Evolutionary conservation across 2,329 filamentous ascomycete genomes (phyloP).

Genomic region (Cadophora sp.): DNA sequence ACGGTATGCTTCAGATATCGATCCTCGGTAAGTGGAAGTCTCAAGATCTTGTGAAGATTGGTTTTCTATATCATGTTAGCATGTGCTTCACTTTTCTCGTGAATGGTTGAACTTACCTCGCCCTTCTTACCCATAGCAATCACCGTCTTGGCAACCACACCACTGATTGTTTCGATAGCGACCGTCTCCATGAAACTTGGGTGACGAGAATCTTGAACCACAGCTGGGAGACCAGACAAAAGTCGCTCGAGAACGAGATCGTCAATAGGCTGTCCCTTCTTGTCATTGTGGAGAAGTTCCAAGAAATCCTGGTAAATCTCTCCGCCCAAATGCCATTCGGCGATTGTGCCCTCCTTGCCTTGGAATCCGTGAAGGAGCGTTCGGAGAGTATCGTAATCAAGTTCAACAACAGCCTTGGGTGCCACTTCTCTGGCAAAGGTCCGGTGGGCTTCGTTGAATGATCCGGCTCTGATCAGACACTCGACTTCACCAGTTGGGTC

Average conservation of each 20-base stretch:
- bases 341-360: slow-evolving; percentile 64
- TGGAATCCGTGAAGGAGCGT: slow-evolving; percentile 76
- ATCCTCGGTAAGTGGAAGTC: slow-evolving; percentile 74
- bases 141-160: slow-evolving; percentile 71
- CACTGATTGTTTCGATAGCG: slow-evolving; percentile 83
- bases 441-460: slow-evolving; percentile 81
- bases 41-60: slow-evolving; percentile 56
- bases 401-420: slow-evolving; percentile 80
- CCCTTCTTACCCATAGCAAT: slow-evolving; percentile 60
- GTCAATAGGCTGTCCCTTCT: slow-evolving; percentile 48
- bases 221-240: slow-evolving; percentile 61
- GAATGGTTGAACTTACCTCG: slow-evolving; percentile 54
- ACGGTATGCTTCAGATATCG: slow-evolving; percentile 73
- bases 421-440: slow-evolving; percentile 84
- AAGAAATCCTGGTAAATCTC: slow-evolving; percentile 76
- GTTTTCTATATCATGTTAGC: slow-evolving; percentile 47
- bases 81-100: background rate
- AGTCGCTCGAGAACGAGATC: slow-evolving; percentile 60
- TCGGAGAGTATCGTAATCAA: slow-evolving; percentile 75
- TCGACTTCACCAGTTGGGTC: slow-evolving; percentile 76
- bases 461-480: slow-evolving; percentile 79
- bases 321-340: slow-evolving; percentile 80
- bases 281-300: slow-evolving; percentile 54
- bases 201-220: slow-evolving; percentile 46
- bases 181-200: slow-evolving; percentile 65